phyloP scores from a whole-genome alignment of 768 basidiomycete genomes.

The Inosperma sp. region DNA sequence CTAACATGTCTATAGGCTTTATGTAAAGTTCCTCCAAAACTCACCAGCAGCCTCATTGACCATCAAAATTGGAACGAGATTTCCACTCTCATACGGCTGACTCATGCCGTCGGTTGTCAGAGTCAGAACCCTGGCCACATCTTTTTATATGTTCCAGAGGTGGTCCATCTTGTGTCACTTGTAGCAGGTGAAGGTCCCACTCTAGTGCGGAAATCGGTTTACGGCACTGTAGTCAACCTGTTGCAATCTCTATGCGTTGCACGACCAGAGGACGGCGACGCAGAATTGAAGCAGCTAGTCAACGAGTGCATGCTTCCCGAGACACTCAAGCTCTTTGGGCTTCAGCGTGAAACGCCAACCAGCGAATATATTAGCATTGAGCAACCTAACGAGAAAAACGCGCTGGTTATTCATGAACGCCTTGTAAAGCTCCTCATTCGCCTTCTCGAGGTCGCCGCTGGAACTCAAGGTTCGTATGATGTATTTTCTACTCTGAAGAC shows the following conservation, averaged over 20 bases:
- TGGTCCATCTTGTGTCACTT: conserved; percentile 75
- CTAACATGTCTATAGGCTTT: conserved; percentile 46
- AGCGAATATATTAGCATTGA: conserved; percentile 66
- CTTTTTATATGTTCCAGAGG: conserved; percentile 80
- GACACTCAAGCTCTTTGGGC: conserved; percentile 67
- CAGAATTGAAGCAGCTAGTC: conserved; percentile 60
- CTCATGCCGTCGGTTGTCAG: conserved; percentile 65
- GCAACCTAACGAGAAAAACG: conserved; percentile 47
- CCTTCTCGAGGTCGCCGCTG: conserved; percentile 60
- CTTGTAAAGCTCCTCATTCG: conserved; percentile 60
- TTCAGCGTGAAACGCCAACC: conserved; percentile 54
- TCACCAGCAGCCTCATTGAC: conserved; percentile 59
- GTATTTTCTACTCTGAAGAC: background rate
- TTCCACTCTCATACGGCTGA: conserved; percentile 72
- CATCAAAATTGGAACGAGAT: conserved; percentile 80
- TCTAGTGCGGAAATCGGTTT: conserved; percentile 72
- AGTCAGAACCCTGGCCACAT: conserved; percentile 57
- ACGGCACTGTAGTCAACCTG: conserved; percentile 77
- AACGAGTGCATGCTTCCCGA: conserved; percentile 54
- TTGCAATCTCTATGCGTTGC: conserved; percentile 69
- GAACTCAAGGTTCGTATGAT: conserved; percentile 55
- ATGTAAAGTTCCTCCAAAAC: conserved; percentile 63
- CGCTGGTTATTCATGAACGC: conserved; percentile 61
- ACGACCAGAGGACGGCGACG: conserved; percentile 55
- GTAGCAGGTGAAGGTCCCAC: conserved; percentile 70